A percentile compares a stretch with the other conserved stretches of the same genome.
phyloP scores from a whole-genome alignment of 2,329 filamentous ascomycete species.

The Colletotrichum lupini region DNA sequence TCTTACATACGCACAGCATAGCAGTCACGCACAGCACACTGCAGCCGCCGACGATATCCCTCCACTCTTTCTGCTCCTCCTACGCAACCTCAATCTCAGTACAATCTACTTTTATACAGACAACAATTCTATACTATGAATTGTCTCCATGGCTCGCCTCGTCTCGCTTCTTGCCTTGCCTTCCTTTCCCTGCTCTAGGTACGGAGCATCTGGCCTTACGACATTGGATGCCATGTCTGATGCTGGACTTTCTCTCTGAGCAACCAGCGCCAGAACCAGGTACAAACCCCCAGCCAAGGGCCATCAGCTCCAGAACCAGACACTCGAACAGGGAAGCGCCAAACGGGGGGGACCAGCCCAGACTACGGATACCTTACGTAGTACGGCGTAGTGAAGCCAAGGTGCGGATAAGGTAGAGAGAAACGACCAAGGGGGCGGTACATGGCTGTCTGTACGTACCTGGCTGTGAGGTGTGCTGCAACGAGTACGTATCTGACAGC shows the following conservation, averaged over 20 bases:
- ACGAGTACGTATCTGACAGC: background rate
- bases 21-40: background rate
- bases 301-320: background rate
- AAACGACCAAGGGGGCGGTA: constrained; percentile 3
- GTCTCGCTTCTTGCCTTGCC: background rate
- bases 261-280: background rate
- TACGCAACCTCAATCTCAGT: background rate
- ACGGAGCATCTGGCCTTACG: background rate
- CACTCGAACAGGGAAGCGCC: constrained; percentile 26
- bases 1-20: background rate
- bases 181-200: background rate
- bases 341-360: constrained; percentile 22
- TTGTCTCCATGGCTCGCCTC: background rate
- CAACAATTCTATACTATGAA: background rate
- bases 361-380: constrained; percentile 33
- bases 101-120: background rate
- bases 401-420: constrained; percentile 24
- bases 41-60: background rate
- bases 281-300: background rate
- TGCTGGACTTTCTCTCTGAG: background rate
- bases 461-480: background rate
- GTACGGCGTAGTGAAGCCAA: constrained; percentile 13
- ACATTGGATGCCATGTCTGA: background rate
- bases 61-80: background rate
- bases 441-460: background rate